Evolutionary conservation across 2,329 filamentous ascomycete species (phyloP), one percentile per base, ranked within the genome.

Genomic region (Sporothrix dimorphospora): DNA sequence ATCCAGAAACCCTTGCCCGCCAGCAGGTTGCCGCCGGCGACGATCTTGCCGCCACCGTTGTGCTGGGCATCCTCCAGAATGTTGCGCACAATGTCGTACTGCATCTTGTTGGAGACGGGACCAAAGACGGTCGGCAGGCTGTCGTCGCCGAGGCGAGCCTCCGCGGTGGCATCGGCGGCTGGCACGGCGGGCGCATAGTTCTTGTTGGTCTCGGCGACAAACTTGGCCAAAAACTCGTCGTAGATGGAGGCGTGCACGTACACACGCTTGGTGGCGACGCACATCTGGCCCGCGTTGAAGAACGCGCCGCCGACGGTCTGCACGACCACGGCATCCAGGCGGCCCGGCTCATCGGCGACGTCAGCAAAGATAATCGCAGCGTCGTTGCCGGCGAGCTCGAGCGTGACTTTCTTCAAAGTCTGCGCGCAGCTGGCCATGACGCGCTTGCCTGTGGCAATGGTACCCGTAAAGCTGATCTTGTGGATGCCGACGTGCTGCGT

Each of bases 381-480:
- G 72, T 85, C 84, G 72, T 87, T 87, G 21, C 85, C 85, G 19
- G 70, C 73, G 83, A 80, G 74, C 74, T 82, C 85, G 4, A 86
- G 79, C 0, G 82, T 85, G 0, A 85, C 77, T n/a, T 82, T 79
- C 77, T 87, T 87, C 38, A 87, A 75, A 7, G 71, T 72, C 34
- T 63, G 55, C 7, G 72, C 73, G 67, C 71, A 73, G 47, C 68
- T 67, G 27, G 75, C 77, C 75, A 78, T 76, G 14, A 82, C 77
- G 80, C 83, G 73, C 63, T 85, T 79, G 40, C 79, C 79, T 0
- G 87, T 88, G 4, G 81, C 78, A 5, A 81, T 86, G 0, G 86
- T 88, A 2, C 88, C 87, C 0, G 87, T 90, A 77, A 90, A 90
- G 72, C 81, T 85, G 77, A 90, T 86, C 79, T 89, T 88, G 70